Base-by-base conservation (phyloP, 345 rosid species). In the Capsella bursapastoris region DNA sequence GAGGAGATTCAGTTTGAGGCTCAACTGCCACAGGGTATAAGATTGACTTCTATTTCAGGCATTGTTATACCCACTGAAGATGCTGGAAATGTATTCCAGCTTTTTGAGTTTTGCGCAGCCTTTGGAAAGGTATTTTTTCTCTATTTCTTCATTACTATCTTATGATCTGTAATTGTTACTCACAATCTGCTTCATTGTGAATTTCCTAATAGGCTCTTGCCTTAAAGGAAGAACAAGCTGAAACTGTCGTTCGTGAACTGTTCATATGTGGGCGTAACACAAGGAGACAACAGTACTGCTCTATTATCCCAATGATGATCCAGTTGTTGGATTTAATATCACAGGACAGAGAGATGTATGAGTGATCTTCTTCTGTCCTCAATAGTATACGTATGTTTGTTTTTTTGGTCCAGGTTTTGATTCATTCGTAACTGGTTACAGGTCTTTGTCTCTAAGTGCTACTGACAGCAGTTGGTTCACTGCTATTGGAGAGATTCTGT, bases 51-150 rank as follows among this genome's bases (percentile, higher is more conserved):
- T 63, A 76, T 92, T 48, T 84, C 84, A 15, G 95, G 91, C 48
- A 57, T 85, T 72, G 90, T 84, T 38, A 70, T 93, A 45, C 74
- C 86, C 60, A 69, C 82, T 50, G 81, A 88, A 60, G 84, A 79
- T 72, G 82, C 78, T 61, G 98, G 97, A 37, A 80, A 86, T 52
- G 88, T 87, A 43, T 80, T 86, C 72, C 97, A 91, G 70, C 86
- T 91, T 78, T 71, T 88, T 27, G 94, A 86, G 82, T 93, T 93
- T 78, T 89, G 96, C 77, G 73, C 83, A 57, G 86, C 94, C 79
- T 93, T 93, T 80, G 85, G 86, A 55, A 77, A 83, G 96, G 97
- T 86, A 80, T 52, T 60, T 38, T 10, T 2, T 40, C 34, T 40
- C 8, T 60, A 22, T 58, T 0, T n/a, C n/a, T 37, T 22, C 14